Conservation (phyloP, 2,329 filamentous ascomycete species). For the Ceratocystis harringtonii region DNA sequence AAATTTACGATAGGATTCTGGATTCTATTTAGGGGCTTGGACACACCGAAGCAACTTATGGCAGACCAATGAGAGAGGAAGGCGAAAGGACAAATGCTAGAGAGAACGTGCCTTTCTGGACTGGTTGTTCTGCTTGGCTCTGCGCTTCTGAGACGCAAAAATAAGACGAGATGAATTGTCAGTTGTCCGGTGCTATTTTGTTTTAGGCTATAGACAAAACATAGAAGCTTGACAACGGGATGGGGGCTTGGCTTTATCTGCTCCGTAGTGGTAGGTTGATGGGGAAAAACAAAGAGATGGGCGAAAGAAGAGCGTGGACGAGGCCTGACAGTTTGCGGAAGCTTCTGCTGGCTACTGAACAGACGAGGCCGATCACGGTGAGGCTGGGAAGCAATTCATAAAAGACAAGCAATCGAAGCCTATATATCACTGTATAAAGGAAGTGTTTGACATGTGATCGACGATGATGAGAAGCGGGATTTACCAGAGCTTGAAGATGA, state of each 20-base stretch:
- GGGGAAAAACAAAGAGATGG: neutral
- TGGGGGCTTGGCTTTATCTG: neutral
- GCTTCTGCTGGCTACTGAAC: too few species aligned
- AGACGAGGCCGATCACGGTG: too few species aligned
- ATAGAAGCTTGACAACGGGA: neutral
- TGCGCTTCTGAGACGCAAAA: neutral
- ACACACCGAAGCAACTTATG: neutral
- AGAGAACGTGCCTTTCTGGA: neutral
- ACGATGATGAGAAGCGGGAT: neutral
- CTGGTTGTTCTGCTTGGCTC: neutral
- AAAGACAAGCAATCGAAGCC: too few species aligned
- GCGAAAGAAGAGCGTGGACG: neutral
- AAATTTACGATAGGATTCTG: neutral
- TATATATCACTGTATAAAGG: neutral
- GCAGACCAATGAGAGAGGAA: neutral
- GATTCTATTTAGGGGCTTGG: neutral
- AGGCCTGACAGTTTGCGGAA: neutral
- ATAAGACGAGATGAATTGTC: neutral
- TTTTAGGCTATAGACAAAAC: neutral
- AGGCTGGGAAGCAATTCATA: too few species aligned
- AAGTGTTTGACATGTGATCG: neutral
- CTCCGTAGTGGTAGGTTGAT: neutral
- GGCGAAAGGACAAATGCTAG: too few species aligned
- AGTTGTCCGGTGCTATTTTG: neutral
- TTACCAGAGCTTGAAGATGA: neutral